Percentiles rank a stretch among this genome's conserved stretches.
These are phyloP conservation scores for Paraconiothyrium sp. DNA, from an alignment of 2,329 filamentous ascomycete species.

Conservation along the genomic window DNA sequence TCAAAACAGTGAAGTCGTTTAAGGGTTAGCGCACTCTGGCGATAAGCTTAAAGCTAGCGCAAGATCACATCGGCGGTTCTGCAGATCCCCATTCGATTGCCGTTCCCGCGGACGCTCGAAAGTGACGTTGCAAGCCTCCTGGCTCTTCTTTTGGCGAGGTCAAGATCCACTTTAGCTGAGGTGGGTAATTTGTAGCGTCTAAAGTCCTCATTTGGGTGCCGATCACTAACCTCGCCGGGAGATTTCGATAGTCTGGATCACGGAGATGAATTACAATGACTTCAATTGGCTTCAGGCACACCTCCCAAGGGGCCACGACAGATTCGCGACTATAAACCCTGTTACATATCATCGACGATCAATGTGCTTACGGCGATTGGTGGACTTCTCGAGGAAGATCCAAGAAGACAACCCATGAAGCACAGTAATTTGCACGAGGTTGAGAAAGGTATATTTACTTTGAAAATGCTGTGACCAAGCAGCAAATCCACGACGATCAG, in stretches of 20 bases:
- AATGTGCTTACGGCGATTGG: background rate
- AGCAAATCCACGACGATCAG: too few species aligned
- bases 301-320: background rate
- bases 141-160: background rate
- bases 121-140: conserved; percentile 3
- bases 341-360: background rate
- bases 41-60: conserved; percentile 2
- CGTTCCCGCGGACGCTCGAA: background rate
- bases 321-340: too few species aligned
- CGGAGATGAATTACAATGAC: background rate
- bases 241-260: background rate
- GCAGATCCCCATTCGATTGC: background rate
- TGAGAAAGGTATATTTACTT: too few species aligned
- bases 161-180: background rate
- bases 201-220: background rate
- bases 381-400: background rate
- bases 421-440: too few species aligned
- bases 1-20: background rate
- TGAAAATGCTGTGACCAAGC: too few species aligned
- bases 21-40: background rate
- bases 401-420: too few species aligned
- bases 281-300: background rate
- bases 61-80: background rate
- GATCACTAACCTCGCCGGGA: background rate
- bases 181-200: background rate